Conservation (phyloP, 805 yeast genomes). For the Scheffersomyces amazonensis region DNA sequence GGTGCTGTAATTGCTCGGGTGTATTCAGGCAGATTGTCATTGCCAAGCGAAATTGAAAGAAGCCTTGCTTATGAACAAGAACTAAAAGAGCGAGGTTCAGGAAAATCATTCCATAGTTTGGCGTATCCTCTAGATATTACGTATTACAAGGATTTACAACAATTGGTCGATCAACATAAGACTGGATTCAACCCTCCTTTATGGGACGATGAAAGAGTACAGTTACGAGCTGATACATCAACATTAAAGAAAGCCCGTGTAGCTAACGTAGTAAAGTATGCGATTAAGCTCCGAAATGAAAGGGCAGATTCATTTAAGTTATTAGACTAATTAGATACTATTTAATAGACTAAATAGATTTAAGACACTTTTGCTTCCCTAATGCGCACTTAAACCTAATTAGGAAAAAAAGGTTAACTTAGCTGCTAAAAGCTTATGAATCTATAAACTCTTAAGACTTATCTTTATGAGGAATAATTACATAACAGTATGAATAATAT, state of each 20-base stretch:
- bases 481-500: too few species aligned
- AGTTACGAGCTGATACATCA: slow-evolving; percentile 3
- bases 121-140: slow-evolving; percentile 56
- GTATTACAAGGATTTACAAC: slow-evolving; percentile 46
- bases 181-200: slow-evolving; percentile 7
- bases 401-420: too few species aligned
- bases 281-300: slow-evolving; percentile 4
- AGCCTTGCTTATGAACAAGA: slow-evolving; percentile 25
- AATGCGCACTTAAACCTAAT: too few species aligned
- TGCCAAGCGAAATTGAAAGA: slow-evolving; percentile 41
- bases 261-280: slow-evolving; percentile 6
- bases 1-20: slow-evolving; percentile 41
- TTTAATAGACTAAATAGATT: too few species aligned
- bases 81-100: slow-evolving; percentile 18
- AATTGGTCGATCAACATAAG: slow-evolving; percentile 7
- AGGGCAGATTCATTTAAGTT: slow-evolving; percentile 2
- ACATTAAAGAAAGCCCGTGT: slow-evolving; percentile 5
- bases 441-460: too few species aligned
- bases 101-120: slow-evolving; percentile 35
- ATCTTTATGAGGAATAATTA: too few species aligned
- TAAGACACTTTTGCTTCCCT: too few species aligned
- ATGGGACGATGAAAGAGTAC: slow-evolving; percentile 5
- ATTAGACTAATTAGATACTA: not conserved
- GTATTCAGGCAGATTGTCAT: slow-evolving; percentile 37
- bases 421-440: too few species aligned